Conservation (phyloP, 2,329 filamentous ascomycete genomes). For the Fusarium piperis region DNA sequence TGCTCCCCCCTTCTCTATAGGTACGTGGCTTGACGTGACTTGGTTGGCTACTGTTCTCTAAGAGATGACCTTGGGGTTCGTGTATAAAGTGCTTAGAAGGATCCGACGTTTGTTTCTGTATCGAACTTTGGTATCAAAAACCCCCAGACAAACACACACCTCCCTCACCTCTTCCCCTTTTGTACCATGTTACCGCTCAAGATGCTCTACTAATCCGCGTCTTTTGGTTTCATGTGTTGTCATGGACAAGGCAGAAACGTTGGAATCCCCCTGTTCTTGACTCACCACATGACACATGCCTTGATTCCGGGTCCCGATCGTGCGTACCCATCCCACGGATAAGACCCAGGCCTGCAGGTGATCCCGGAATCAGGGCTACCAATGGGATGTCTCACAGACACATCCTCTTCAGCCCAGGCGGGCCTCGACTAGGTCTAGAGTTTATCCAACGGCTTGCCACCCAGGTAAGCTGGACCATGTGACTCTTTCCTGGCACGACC, state of each 20-base stretch:
- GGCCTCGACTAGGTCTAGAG: background rate
- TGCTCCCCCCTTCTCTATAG: background rate
- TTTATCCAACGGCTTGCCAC: background rate
- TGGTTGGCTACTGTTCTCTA: background rate
- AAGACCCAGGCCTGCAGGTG: background rate
- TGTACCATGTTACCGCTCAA: background rate
- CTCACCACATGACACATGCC: background rate
- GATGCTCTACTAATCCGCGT: background rate
- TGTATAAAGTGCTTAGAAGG: background rate
- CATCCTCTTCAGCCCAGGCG: background rate
- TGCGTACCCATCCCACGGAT: background rate
- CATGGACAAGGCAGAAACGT: background rate
- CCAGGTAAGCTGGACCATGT: background rate
- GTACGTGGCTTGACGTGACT: background rate
- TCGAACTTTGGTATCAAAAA: background rate
- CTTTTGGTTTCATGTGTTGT: background rate
- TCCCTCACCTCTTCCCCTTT: background rate
- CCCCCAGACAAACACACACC: background rate
- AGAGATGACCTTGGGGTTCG: background rate
- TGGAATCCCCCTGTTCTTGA: background rate
- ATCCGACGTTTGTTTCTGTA: background rate
- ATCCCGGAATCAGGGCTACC: background rate
- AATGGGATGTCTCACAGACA: background rate
- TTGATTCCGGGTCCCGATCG: background rate
- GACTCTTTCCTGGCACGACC: background rate